Percentiles rank a stretch among this genome's conserved stretches.
Evolutionary conservation across 495 filamentous ascomycete species (phyloP).

Genomic region (Tuber microsphaerosporum): DNA sequence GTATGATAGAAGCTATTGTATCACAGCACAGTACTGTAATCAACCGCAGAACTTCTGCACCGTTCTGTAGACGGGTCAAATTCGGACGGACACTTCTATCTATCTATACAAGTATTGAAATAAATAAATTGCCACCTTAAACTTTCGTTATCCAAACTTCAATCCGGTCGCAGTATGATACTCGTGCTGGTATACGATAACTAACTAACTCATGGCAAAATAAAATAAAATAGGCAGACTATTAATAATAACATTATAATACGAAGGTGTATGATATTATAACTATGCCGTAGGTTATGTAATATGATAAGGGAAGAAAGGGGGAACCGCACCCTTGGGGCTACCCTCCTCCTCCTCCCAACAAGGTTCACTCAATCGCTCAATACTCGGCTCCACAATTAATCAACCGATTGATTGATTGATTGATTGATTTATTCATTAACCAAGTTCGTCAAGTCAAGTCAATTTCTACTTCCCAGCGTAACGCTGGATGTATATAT

Average conservation of each 20-base stretch:
- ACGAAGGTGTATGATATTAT: no score
- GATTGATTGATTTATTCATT: no score
- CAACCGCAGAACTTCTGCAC: neutral
- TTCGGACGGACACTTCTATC: neutral
- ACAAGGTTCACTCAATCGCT: neutral
- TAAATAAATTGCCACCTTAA: neutral
- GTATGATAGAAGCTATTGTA: no score
- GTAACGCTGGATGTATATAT: no score
- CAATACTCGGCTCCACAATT: neutral
- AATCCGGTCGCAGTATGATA: neutral
- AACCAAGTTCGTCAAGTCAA: no score
- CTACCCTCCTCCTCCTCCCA: neutral
- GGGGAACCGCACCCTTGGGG: neutral
- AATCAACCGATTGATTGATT: neutral
- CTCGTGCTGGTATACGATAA: no score
- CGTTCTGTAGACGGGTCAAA: neutral
- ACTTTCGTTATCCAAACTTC: neutral
- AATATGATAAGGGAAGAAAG: neutral
- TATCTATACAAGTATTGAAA: no score
- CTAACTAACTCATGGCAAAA: no score
- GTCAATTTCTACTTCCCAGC: no score
- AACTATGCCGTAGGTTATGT: no score
- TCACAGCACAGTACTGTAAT: neutral
- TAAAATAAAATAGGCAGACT: no score
- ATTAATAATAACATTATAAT: no score